Base-by-base conservation (phyloP, 768 basidiomycete species). In the Tylopilus plumbeoviolaceoides region DNA sequence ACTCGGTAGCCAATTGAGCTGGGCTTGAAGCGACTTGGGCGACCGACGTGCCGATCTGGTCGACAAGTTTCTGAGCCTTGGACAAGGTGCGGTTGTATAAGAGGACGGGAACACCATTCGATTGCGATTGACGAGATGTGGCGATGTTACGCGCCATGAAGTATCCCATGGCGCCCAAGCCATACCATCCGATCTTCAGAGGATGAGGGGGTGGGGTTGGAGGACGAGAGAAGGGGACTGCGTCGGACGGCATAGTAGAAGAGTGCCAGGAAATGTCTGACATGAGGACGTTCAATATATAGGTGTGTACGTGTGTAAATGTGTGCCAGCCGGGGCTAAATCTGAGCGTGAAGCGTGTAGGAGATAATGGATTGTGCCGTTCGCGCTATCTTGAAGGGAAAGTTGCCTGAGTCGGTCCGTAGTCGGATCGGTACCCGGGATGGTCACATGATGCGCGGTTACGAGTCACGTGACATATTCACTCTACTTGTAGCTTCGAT, bases 71-170 rank as follows among this genome's bases (percentile, higher is more conserved):
- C 50, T 86, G 78, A 17, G 80, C 68, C 66, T 88, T 91, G 30
- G 77, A 73, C 5, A 65, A 50, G 7, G 83, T 78, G n/a, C 92
- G 81, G 64, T 94, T 95, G 75, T 81, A 92, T 9, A 95, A 76
- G 33, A 85, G 66, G 46, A 94, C 63, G 4, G 90, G 82, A 0
- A 75, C 72, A 31, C 74, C 66, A 14, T 63, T 64, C 33, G 66
- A 54, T 42, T 76, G 71, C 5, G 70, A 59, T 18, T 70, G 67
- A 42, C 70, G 75, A 57, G 78, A 72, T 40, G 70, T 80, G 31
- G 88, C 89, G 31, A 95, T 76, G 68, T 95, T 95, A 35, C 78
- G 76, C 7, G 87, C 87, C 87, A 94, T 93, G 18, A 74, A 67
- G 61, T 75, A 80, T 10, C 88, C 90, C 81, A 91, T 89, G 20